Evolutionary conservation across 768 basidiomycete genomes (phyloP), one percentile per base, ranked within the genome.

Genomic region (Pleurotus djamor): DNA sequence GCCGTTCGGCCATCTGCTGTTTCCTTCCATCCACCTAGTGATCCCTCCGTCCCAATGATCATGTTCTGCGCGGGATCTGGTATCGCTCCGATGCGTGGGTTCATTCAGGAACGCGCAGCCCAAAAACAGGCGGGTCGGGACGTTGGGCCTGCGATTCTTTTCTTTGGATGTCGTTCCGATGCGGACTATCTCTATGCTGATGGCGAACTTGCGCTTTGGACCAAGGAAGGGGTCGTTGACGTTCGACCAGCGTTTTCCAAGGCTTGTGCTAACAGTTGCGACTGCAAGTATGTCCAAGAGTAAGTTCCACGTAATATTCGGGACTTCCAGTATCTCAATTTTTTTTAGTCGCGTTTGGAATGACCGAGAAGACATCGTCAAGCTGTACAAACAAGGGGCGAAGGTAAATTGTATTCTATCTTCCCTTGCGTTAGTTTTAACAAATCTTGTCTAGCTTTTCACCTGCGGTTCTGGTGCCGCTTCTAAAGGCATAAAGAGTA

Each of bases 41-140:
- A 61, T n/a, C 55, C 61, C 2, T 57, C 56, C 0, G 52, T 64
- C 5, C 58, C 61, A 12, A 61, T 66, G 35, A 59, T 64, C 38
- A 74, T 81, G 70, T 77, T 79, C 62, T 77, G 74, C 37, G 78
- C 78, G 16, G 81, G 81, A 5, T 73, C 78, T 3, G 81, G 81
- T 4, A 62, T 83, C 12, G 76, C 81, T 4, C 81, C 81, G 0
- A 77, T 83, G 74, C 73, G 80, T 43, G 79, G 77, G 0, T 83
- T 83, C 70, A 71, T 83, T 44, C 80, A 81, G 65, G 81, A 82
- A 61, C 74, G 81, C 5, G 77, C 78, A 16, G 64, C 73, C 52
- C 79, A 81, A 65, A 79, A 76, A 66, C 66, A 68, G 32, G 71
- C 76, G 7, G 79, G 79, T 1, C 65, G 79, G 10, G 69, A 76